Conservation (phyloP, 169 alveolate species). For the Perkinsus olseni region DNA sequence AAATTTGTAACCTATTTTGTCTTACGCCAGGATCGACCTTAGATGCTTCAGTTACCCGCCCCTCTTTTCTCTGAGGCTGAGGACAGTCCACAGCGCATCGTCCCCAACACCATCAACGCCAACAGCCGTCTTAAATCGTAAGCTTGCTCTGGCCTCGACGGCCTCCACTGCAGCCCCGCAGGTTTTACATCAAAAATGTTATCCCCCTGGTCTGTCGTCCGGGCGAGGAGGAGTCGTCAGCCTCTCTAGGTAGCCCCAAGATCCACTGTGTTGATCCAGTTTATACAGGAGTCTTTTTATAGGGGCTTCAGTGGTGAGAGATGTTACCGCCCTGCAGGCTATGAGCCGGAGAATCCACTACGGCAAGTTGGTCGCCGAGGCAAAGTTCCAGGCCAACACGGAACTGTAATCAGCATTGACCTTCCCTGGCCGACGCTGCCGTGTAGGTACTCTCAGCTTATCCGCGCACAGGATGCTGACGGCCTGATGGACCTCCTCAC, state of each 20-base stretch:
- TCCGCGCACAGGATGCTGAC: not conserved
- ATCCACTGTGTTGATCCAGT: not conserved
- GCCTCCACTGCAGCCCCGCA: not conserved
- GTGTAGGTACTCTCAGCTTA: not conserved
- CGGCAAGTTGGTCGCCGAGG: slow-evolving; percentile 10
- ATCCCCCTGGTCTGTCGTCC: not conserved
- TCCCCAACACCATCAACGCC: not conserved
- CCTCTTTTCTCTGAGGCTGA: not conserved
- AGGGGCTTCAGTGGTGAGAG: not conserved
- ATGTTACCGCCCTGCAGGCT: slow-evolving; percentile 4
- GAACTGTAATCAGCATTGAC: no score
- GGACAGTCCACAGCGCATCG: not conserved
- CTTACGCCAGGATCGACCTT: not conserved
- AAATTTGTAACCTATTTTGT: not conserved
- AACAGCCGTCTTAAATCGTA: not conserved
- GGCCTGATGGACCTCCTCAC: not conserved
- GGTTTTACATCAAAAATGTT: not conserved
- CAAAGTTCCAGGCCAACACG: not conserved
- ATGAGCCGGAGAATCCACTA: not conserved
- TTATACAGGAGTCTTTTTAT: not conserved
- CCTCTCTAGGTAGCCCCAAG: not conserved
- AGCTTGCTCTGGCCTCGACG: not conserved
- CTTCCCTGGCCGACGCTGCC: no score
- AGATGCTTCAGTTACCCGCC: not conserved
- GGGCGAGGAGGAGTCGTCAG: not conserved